phyloP scores from a whole-genome alignment of 352 stramenopile genomes.

The Phytophthora capsici region DNA sequence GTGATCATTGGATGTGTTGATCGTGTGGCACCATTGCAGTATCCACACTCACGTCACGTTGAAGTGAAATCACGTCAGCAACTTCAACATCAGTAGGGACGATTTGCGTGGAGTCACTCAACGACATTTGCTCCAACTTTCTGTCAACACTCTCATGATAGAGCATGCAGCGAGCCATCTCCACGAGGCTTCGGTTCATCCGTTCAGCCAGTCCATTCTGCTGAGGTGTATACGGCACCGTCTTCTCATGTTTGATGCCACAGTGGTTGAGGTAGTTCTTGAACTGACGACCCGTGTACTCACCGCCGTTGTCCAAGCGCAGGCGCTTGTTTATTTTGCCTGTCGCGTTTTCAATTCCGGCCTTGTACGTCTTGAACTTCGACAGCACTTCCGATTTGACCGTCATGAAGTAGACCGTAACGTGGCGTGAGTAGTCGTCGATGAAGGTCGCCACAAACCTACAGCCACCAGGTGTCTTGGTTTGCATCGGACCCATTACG shows the following conservation, averaged over 20 bases:
- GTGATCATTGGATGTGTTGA: too few species aligned
- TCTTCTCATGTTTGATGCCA: not conserved
- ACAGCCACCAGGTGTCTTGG: not conserved
- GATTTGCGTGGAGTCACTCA: not conserved
- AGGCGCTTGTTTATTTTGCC: not conserved
- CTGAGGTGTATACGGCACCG: not conserved
- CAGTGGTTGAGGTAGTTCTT: not conserved
- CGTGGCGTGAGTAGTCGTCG: not conserved
- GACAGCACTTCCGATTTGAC: not conserved
- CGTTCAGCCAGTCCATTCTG: not conserved
- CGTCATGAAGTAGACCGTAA: not conserved
- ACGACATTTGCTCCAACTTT: not conserved
- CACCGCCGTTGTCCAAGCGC: not conserved
- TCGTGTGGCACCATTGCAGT: too few species aligned
- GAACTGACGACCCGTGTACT: not conserved
- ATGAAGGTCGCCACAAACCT: not conserved
- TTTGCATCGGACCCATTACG: not conserved
- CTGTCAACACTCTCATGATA: not conserved
- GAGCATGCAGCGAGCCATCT: slow-evolving; percentile 6
- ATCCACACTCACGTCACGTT: too few species aligned
- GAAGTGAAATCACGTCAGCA: too few species aligned
- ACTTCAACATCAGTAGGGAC: too few species aligned
- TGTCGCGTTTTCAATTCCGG: not conserved
- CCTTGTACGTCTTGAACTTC: not conserved
- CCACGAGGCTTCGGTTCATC: not conserved